These are phyloP conservation scores for Irpex sp. DNA, from an alignment of 1,284 basidiomycete genomes.

Conservation along the genomic window DNA sequence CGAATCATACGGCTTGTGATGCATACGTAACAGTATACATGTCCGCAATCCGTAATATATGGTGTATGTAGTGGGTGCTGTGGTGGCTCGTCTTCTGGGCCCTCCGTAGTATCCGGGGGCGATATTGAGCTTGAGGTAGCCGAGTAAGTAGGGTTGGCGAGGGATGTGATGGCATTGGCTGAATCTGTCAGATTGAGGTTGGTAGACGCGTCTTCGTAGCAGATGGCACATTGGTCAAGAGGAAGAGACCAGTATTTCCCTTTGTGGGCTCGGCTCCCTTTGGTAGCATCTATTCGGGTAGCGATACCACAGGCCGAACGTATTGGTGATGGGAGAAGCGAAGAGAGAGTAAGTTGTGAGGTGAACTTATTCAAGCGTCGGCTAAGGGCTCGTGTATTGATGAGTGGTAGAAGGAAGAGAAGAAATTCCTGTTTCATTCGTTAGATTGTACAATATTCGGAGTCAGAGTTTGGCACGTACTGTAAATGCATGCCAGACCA, in stretches of 20 bases:
- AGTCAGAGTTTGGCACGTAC: conserved; percentile 42
- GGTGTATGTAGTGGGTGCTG: conserved; percentile 65
- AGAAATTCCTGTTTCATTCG: conserved; percentile 80
- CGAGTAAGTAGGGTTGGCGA: conserved; percentile 21
- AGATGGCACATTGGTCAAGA: conserved; percentile 74
- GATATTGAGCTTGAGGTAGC: conserved; percentile 8
- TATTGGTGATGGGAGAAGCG: conserved; percentile 32
- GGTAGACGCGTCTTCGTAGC: conserved; percentile 67
- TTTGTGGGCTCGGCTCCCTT: conserved; percentile 15
- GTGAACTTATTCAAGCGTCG: conserved; percentile 46
- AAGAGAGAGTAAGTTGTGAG: conserved; percentile 31
- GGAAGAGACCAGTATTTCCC: conserved; percentile 67
- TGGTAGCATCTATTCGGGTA: conserved; percentile 23
- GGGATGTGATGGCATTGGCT: conserved; percentile 43
- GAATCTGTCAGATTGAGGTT: conserved; percentile 54
- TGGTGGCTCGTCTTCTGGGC: conserved; percentile 40
- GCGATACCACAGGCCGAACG: conserved; percentile 15
- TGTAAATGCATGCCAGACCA: conserved; percentile 99
- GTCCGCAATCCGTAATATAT: conserved; percentile 74
- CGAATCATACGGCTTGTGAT: conserved; percentile 78
- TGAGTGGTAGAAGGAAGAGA: conserved; percentile 86
- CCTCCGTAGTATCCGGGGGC: conserved; percentile 7
- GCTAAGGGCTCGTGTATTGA: conserved; percentile 65
- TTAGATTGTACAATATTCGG: conserved; percentile 4
- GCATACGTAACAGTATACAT: conserved; percentile 88